Base-by-base conservation (phyloP, 2,329 filamentous ascomycete species). In the Xylariaceae sp. region DNA sequence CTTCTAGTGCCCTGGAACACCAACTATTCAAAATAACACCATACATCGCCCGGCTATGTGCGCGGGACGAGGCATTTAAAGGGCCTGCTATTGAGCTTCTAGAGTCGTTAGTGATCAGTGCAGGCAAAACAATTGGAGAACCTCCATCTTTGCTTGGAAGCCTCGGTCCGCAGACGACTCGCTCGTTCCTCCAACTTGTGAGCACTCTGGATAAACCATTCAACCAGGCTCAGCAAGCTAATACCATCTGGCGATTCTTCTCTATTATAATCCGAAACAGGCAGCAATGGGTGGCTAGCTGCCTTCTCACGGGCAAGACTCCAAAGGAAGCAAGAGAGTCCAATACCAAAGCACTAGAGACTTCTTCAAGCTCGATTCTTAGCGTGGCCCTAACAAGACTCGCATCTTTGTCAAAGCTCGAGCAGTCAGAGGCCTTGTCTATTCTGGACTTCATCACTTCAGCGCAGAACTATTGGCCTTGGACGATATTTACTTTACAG, bases 231-330 rank as follows among this genome's bases (percentile, higher is more conserved):
- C 70, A 76, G 5, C 81, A 90, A 50, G 83, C 87, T 39, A 80
- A 83, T 40, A 77, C 79, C 7, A 86, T 90, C 18, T 99, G 92
- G 94, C 83, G 82, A 53, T 85, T 99, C 65, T 84, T 97, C 49
- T 88, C 92, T 2, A 85, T 87, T 2, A 86, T 97, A 44, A 82
- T 99, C 56, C 87, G 88, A 61, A 92, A 90, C 67, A 86, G 90
- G 58, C 94, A 99, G 68, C 92, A 96, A 67, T 97, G 92, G 89
- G 89, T 99, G 75, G 89, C 92, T 0, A 89, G 96, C 57, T 95
- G 92, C 66, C 78, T 99, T 8, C 82, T 97, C 37, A 96, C 91
- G 6, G 94, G 92, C 19, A 87, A 85, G 65, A 90, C 90, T 0
- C 91, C 92, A 3, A 84, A 88, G 57, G 85, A 94, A 62, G 81